Base-by-base conservation (phyloP, 768 basidiomycete genomes). In the Auricularia sp. region DNA sequence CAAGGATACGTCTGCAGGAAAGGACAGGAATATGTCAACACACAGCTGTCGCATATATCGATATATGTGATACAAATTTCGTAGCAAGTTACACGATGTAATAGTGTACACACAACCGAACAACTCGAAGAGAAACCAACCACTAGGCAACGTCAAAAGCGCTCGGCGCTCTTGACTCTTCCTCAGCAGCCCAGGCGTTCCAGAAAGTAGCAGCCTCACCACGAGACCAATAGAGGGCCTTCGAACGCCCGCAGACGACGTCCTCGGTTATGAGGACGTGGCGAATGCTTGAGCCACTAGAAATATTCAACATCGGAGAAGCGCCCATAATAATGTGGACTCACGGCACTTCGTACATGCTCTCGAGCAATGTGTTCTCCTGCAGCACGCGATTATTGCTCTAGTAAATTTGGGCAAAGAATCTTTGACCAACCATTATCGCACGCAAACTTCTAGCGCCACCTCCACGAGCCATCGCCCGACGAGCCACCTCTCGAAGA, bases 261-360 rank as follows among this genome's bases (percentile, higher is more conserved):
- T 80, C 82, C 64, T 84, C 85, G 24, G 86, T 86, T 62, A 97
- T 84, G 56, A 95, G 83, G n/a, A 94, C 88, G 74, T 93, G 86
- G 59, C 87, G 82, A 37, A 93, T 83, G 63, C 87, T 82, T 69
- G 88, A 90, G 68, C 88, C 88, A 65, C 87, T 87, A 66, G 36
- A 65, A 63, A 63, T 65, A 62, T 66, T 29, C 59, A 58, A 33
- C 29, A 63, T 51, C 35, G 37, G 61, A 7, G 65, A 45, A 14
- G 45, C 61, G 45, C 21, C 39, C 66, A 66, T 51, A 54, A 54
- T n/a, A n/a, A 63, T 29, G 44, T 59, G 44, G 14, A 85, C 88
- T 84, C 75, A 90, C 87, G 92, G 92, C 58, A 87, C 88, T 78
- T 93, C 90, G 71, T 92, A 96, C 94, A 97, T 97, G 0, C 92